These are phyloP conservation scores for Fusarium bactridioides DNA, from an alignment of 2,329 filamentous ascomycete species.

Conservation along the genomic window DNA sequence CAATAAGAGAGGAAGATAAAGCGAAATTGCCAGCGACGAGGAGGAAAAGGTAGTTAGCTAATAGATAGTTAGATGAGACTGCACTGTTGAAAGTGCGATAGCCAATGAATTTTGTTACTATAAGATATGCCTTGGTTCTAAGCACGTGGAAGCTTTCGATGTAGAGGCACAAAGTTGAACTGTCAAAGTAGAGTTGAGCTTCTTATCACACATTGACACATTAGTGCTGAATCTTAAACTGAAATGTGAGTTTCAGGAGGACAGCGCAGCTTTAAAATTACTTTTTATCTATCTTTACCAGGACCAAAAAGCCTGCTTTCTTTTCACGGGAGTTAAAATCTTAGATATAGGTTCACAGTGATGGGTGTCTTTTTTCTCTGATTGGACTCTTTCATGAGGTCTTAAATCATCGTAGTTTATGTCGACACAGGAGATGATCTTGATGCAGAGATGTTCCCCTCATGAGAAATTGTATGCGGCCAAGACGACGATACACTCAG, in stretches of 20 bases:
- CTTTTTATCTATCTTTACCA: neutral
- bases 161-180: too few relatives aligned
- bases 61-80: neutral
- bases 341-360: too few relatives aligned
- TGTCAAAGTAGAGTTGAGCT: neutral
- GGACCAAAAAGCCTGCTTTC: too few relatives aligned
- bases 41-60: neutral
- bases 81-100: neutral
- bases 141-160: neutral
- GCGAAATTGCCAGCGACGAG: neutral
- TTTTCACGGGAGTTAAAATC: too few relatives aligned
- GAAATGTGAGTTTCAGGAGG: accelerated
- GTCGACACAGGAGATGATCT: accelerated
- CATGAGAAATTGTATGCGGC: neutral
- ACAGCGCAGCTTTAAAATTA: accelerated
- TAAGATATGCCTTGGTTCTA: neutral
- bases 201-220: neutral
- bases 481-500: neutral
- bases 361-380: neutral
- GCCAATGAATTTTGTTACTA: neutral
- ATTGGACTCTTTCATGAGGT: neutral
- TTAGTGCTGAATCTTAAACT: neutral
- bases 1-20: neutral
- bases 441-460: neutral
- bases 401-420: neutral